These are phyloP conservation scores for Escallonia rubra DNA, from an alignment of 129 eudicot species.

Conservation along the genomic window DNA sequence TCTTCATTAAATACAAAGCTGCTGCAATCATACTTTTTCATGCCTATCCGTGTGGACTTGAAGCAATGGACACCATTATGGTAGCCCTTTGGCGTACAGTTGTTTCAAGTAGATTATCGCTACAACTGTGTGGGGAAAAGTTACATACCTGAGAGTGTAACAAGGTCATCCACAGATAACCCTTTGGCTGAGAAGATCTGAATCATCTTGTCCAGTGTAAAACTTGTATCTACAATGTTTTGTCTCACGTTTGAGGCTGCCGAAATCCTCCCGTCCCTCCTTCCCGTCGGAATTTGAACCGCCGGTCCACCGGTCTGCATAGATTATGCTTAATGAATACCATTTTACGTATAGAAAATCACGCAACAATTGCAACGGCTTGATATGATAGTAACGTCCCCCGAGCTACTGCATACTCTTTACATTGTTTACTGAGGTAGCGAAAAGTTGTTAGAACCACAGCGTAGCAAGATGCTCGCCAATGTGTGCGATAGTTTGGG, in stretches of 20 bases:
- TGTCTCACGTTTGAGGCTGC: slow-evolving; percentile 44
- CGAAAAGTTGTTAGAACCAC: background rate
- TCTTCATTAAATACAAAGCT: no score
- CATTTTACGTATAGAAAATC: no score
- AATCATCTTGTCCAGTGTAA: slow-evolving; percentile 42
- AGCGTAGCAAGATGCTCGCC: background rate
- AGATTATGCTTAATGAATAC: background rate
- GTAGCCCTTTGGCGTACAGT: no score
- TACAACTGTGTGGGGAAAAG: no score
- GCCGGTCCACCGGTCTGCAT: slow-evolving; percentile 49
- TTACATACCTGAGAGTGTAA: slow-evolving; percentile 53
- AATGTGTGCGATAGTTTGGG: background rate
- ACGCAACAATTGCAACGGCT: no score
- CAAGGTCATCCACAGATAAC: slow-evolving; percentile 42
- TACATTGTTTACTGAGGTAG: background rate
- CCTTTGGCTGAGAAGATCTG: slow-evolving; percentile 40
- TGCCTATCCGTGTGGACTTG: no score
- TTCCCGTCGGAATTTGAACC: slow-evolving; percentile 43
- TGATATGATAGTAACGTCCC: background rate
- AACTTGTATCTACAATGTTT: slow-evolving; percentile 47
- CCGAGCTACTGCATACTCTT: background rate
- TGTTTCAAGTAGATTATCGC: no score
- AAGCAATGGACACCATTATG: no score
- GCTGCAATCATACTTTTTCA: no score
- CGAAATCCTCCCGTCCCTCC: slow-evolving; percentile 47